phyloP scores from a whole-genome alignment of 1,284 basidiomycete species.

The Ganoderma sp. region DNA sequence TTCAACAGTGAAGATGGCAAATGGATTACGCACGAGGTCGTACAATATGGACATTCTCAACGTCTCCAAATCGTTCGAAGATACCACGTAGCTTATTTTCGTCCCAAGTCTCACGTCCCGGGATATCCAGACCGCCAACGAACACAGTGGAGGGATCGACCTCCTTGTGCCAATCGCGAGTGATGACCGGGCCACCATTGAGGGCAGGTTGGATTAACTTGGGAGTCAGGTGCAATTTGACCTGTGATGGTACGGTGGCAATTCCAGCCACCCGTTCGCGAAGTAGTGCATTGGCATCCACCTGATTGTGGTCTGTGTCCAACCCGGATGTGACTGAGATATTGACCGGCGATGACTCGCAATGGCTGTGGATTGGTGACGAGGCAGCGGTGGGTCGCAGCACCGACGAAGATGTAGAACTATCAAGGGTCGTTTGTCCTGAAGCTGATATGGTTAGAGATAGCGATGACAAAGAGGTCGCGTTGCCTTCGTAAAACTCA shows the following conservation, averaged over 20 bases:
- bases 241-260: neutral
- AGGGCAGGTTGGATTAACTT: neutral
- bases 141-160: slow-evolving; percentile 74
- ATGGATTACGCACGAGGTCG: slow-evolving; percentile 56
- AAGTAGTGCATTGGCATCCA: neutral
- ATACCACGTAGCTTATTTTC: slow-evolving; percentile 61
- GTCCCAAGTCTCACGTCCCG: slow-evolving; percentile 67
- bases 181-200: neutral
- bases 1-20: neutral
- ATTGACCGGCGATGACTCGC: neutral
- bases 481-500: slow-evolving; percentile 18
- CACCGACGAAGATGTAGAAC: too few relatives aligned
- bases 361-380: neutral
- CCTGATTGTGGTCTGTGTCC: too few relatives aligned
- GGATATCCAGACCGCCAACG: slow-evolving; percentile 74
- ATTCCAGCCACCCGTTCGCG: neutral
- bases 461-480: slow-evolving; percentile 20
- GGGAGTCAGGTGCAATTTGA: neutral
- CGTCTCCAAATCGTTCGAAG: slow-evolving; percentile 67
- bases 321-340: neutral
- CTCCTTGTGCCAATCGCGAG: slow-evolving; percentile 40
- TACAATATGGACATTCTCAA: slow-evolving; percentile 68
- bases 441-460: neutral
- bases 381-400: neutral
- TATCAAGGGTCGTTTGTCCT: neutral